These are phyloP conservation scores for Pichia pseudocactophila DNA, from an alignment of 805 yeast genomes.

Conservation along the genomic window DNA sequence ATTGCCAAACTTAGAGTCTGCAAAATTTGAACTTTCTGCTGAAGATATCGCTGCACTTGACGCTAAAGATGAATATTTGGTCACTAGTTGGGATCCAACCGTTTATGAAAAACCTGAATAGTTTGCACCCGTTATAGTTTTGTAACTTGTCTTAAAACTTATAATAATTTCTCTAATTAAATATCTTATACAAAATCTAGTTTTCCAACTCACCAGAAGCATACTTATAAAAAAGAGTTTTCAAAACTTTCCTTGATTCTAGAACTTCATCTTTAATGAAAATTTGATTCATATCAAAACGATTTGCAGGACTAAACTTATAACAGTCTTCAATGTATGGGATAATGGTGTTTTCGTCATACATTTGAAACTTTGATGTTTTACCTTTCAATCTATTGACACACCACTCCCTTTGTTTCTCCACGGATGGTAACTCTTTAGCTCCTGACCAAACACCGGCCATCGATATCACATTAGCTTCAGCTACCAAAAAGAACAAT, in stretches of 20 bases:
- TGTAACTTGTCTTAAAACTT: background rate
- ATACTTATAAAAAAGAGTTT: slow-evolving; percentile 10
- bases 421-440: slow-evolving; percentile 30
- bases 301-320: slow-evolving; percentile 8
- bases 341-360: slow-evolving; percentile 9
- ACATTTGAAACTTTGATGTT: slow-evolving; percentile 13
- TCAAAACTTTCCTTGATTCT: slow-evolving; percentile 7
- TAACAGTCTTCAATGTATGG: slow-evolving; percentile 9
- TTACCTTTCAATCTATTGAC: slow-evolving; percentile 10
- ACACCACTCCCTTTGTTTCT: slow-evolving; percentile 14
- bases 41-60: slow-evolving; percentile 30
- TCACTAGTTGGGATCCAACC: slow-evolving; percentile 20
- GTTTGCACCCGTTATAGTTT: slow-evolving; percentile 16
- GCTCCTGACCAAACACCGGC: slow-evolving; percentile 47
- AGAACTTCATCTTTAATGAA: slow-evolving; percentile 4
- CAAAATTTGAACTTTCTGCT: slow-evolving; percentile 31
- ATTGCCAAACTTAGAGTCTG: slow-evolving; percentile 31
- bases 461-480: slow-evolving; percentile 40
- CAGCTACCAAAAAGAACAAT: slow-evolving; percentile 39
- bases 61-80: slow-evolving; percentile 26
- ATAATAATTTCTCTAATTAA: background rate
- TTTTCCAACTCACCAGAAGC: slow-evolving; percentile 4
- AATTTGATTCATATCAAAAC: slow-evolving; percentile 8
- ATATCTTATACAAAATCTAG: slow-evolving; percentile 1
- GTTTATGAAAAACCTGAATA: slow-evolving; percentile 5